phyloP scores from a whole-genome alignment of 495 filamentous ascomycete species.

The Aspergillus diversus region DNA sequence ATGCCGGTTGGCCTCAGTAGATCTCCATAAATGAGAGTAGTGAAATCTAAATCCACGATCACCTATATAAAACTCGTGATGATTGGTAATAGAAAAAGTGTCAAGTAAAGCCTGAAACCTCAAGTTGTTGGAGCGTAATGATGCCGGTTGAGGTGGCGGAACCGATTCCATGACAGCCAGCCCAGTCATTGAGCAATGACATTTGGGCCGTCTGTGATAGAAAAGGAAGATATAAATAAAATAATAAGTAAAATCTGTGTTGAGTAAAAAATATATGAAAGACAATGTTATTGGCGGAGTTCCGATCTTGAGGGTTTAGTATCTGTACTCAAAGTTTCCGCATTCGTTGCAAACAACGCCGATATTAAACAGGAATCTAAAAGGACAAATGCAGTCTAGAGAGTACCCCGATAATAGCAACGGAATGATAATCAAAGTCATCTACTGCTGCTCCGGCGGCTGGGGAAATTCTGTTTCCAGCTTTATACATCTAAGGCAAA shows the following conservation, averaged over 20 bases:
- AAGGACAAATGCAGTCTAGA: conserved; percentile 2
- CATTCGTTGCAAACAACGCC: conserved; percentile 20
- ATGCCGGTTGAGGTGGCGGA: conserved; percentile 20
- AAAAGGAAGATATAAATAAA: background rate
- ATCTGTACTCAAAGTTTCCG: conserved; percentile 16
- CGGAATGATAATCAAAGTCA: no score
- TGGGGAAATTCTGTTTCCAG: no score
- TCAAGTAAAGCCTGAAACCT: background rate
- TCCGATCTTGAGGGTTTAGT: conserved; percentile 5
- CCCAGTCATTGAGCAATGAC: conserved; percentile 13
- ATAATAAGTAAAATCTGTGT: background rate
- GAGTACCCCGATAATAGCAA: background rate
- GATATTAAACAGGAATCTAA: conserved; percentile 8
- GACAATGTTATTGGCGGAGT: background rate
- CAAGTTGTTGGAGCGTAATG: conserved; percentile 17
- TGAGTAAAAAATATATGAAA: background rate
- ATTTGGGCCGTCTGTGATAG: conserved; percentile 11
- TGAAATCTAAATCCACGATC: background rate
- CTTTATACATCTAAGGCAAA: no score
- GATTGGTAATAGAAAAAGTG: conserved; percentile 4
- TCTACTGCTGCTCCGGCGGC: no score
- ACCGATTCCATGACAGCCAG: conserved; percentile 25
- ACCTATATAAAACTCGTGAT: conserved; percentile 6
- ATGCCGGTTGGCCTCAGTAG: background rate
- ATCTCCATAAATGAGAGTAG: conserved; percentile 1